Conservation (phyloP, 306 rosid genomes). For the Trichosanthes truncata region DNA sequence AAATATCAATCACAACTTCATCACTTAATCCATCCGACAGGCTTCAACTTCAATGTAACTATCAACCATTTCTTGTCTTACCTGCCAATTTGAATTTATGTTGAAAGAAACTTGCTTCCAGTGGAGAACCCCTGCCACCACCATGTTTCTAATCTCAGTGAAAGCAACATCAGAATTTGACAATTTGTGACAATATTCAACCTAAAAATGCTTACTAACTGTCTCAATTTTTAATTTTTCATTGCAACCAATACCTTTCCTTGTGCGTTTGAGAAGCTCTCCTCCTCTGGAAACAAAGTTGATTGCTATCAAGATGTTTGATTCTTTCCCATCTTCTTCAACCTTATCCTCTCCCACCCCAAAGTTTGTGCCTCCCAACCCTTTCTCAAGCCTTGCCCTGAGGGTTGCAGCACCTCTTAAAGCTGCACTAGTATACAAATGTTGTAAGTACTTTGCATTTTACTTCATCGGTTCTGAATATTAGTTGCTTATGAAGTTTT, state of each 20-base stretch:
- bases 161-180: background rate
- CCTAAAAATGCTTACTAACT: background rate
- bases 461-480: background rate
- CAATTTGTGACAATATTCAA: no score
- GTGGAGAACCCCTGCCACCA: conserved; percentile 73
- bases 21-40: background rate
- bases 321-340: conserved; percentile 46
- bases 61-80: conserved; percentile 19
- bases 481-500: background rate
- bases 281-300: conserved; percentile 68
- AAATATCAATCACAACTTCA: background rate
- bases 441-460: background rate
- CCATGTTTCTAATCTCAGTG: conserved; percentile 15
- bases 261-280: conserved; percentile 85
- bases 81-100: conserved; percentile 77
- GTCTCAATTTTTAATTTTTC: background rate
- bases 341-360: conserved; percentile 46
- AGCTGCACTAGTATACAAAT: conserved; percentile 28
- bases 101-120: conserved; percentile 92
- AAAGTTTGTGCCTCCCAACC: conserved; percentile 47
- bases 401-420: conserved; percentile 79
- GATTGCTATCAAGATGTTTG: conserved; percentile 42
- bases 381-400: conserved; percentile 56
- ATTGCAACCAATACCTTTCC: conserved; percentile 54
- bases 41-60: background rate